These are phyloP conservation scores for Neonectria sp. DNA, from an alignment of 2,329 filamentous ascomycete genomes.

Conservation along the genomic window DNA sequence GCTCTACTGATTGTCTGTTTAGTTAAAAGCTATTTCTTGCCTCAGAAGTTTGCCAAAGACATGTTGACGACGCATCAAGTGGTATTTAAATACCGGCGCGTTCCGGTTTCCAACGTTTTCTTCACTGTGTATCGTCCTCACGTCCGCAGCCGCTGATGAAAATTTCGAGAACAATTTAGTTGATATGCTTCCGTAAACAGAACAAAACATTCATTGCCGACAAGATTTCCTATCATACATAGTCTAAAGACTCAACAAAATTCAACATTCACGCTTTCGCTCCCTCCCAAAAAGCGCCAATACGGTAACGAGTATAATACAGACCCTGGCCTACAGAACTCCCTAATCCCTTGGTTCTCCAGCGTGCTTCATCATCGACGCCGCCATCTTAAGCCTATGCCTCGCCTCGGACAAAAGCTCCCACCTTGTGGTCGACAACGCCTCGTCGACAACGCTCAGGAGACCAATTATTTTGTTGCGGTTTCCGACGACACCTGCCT, in stretches of 20 bases:
- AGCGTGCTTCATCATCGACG: constrained; percentile 47
- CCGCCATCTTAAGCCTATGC: constrained; percentile 45
- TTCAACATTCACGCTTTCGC: constrained; percentile 1
- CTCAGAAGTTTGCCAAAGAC: no score
- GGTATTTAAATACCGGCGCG: no score
- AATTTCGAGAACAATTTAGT: not conserved
- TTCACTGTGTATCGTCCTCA: no score
- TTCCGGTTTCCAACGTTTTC: not conserved
- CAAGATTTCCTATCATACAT: constrained; percentile 12
- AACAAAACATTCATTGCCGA: not conserved
- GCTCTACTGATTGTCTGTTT: not conserved
- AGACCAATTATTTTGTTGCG: constrained; percentile 47
- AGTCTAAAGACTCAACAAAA: not conserved
- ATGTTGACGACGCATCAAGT: not conserved
- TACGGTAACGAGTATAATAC: not conserved
- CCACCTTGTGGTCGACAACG: constrained; percentile 44
- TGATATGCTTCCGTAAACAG: not conserved
- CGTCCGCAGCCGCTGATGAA: not conserved
- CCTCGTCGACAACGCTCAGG: constrained; percentile 45
- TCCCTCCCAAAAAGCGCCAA: constrained; percentile 4
- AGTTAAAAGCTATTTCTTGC: no score
- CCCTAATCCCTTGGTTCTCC: constrained; percentile 40
- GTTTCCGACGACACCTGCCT: constrained; percentile 47
- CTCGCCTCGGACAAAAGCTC: constrained; percentile 46
- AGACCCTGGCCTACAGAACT: not conserved